Evolutionary conservation across 2,329 filamentous ascomycete species (phyloP), one percentile per base, ranked within the genome.

Genomic region (Venturiaceae sp.): DNA sequence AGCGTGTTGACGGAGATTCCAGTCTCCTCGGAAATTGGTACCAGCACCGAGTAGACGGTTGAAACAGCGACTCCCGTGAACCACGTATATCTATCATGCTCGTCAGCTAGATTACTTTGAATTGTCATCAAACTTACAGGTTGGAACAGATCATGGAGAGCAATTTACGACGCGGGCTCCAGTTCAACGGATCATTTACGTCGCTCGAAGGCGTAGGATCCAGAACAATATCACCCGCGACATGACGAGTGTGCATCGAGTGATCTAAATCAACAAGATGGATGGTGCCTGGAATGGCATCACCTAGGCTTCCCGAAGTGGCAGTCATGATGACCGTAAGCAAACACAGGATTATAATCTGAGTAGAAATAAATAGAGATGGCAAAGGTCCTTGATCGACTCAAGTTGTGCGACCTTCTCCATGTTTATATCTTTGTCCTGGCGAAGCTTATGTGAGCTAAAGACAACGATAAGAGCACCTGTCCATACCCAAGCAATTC

Each of bases 41-140:
- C 73, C 8, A 81, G 67, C 7, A 81, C 75, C 7, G 74, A 76
- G 63, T 81, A 80, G n/a, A 78, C 74, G 8, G 75, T 71, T 1
- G 77, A 73, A 21, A 71, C 71, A 3, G 78, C 72, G 50, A 80
- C 76, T n/a, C 77, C 78, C 14, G 73, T 32, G 19, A 72, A 66
- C 75, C 75, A 69, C 1, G 74, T 75, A 55, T 3, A 62, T 79
- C 80, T n/a, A 77, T n/a, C n/a, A n/a, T n/a, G n/a, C n/a, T n/a
- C n/a, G 68, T 62, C 72, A 74, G 55, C 73, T 72, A 59, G 71
- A 75, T 5, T 71, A 66, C 1, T 73, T 74, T 1, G 74, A 74
- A 23, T 76, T 58, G 5, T 71, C 55, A 60, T 78, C n/a, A n/a
- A n/a, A n/a, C n/a, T n/a, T n/a, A n/a, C n/a, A n/a, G 36, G 36